Conservation (phyloP, 1,139 yeast species). For the Candida gigantensis region DNA sequence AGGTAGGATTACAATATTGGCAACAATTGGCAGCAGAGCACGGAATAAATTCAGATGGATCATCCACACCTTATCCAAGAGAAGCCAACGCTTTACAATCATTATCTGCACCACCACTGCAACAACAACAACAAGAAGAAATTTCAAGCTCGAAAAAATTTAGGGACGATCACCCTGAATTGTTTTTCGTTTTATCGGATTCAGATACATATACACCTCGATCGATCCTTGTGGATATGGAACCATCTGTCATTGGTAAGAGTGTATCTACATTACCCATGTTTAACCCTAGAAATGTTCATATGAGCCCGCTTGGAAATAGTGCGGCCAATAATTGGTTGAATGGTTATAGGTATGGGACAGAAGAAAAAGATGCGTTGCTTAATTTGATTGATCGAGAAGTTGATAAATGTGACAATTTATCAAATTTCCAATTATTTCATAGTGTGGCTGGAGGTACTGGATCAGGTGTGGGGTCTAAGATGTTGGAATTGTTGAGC, state of each 20-base stretch:
- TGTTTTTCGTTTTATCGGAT: constrained; percentile 80
- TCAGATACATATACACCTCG: constrained; percentile 81
- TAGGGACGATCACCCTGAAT: constrained; percentile 75
- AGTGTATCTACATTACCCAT: constrained; percentile 60
- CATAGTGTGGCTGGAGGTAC: constrained; percentile 99
- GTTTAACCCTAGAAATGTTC: constrained; percentile 83
- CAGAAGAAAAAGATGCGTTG: constrained; percentile 65
- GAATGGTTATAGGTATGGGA: constrained; percentile 81
- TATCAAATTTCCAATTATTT: constrained; percentile 85
- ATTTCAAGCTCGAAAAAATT: constrained; percentile 20
- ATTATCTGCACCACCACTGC: neutral
- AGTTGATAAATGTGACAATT: constrained; percentile 84
- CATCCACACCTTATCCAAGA: constrained; percentile 29
- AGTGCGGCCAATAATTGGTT: constrained; percentile 99
- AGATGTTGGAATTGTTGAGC: constrained; percentile 69
- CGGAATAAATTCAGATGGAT: constrained; percentile 79
- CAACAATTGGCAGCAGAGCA: constrained; percentile 85
- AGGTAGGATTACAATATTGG: constrained; percentile 94
- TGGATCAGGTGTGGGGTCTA: constrained; percentile 93
- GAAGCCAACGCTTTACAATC: constrained; percentile 13
- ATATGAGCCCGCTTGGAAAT: constrained; percentile 74
- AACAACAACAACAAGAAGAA: constrained; percentile 14
- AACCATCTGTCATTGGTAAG: constrained; percentile 83
- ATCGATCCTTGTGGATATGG: constrained; percentile 80
- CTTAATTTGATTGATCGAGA: constrained; percentile 87